Base-by-base conservation (phyloP, 1,284 basidiomycete species). In the Xerocomus minutiporus region DNA sequence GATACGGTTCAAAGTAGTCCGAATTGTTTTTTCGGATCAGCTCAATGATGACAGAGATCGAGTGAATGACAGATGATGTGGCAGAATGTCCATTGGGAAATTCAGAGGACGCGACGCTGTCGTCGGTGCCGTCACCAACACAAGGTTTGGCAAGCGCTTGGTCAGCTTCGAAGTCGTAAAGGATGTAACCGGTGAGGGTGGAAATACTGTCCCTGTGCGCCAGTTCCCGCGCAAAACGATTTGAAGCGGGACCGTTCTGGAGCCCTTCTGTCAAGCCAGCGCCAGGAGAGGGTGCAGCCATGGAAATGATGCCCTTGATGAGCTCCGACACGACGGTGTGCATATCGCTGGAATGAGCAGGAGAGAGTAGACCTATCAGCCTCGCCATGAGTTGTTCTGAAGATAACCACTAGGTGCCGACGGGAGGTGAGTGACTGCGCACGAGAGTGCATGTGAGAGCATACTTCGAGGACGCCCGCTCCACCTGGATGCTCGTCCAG, bases 1-100 rank as follows among this genome's bases (percentile, higher is more conserved):
- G 80, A 70, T 96, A 97, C 13, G 95, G 96, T 73, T 99, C 97
- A 66, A 97, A 96, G 69, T 95, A 97, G 70, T 99, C 96, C 49
- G 94, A 96, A 71, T 99, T 99, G 73, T 99, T 99, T 70, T 98
- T 95, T 51, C 97, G 83, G 61, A 99, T 98, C 36, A 99, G 81
- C 70, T 99, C 97, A 62, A 97, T 91, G 58, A 98, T 80, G 62
- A 99, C 84, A 48, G 89, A 88, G 60, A 96, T 90, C 26, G 93
- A 88, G 56, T 93, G 86, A 31, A 91, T 81, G 43, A 98, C 83
- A 0, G 93, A 93, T 5, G 95, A 98, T 0, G 86, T 84, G n/a
- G 84, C 82, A 1, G 86, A 88, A 52, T 91, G 86, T 15, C 82
- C 73, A 28, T 82, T 86, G 0, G 89, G 88, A n/a, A 81, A 56